Base-by-base conservation (phyloP, 768 basidiomycete genomes). In the Termitomyces sp. region DNA sequence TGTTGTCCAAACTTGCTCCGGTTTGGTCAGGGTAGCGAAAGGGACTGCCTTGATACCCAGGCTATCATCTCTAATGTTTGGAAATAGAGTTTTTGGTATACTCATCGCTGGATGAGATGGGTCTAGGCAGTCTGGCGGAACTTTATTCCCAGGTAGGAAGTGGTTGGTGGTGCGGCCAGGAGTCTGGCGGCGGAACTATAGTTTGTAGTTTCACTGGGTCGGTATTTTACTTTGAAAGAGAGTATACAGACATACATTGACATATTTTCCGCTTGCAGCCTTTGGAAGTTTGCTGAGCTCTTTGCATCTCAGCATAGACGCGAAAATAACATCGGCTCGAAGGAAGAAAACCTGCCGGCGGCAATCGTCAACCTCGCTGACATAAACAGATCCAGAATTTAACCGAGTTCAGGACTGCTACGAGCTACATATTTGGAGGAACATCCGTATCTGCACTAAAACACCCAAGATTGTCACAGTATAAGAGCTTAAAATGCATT, bases 141-240 rank as follows among this genome's bases (percentile, higher is more conserved):
- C 5, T 57, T 4, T 56, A 47, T 45, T 42, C 37, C 45, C 56
- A 55, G 45, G 37, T 46, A 60, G 36, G 36, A 70, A 54, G 32
- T 73, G 53, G 0, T 66, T 54, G 12, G 60, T 58, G 14, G 67
- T 56, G 17, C 73, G 70, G 9, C 81, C 82, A 0, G 79, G 80
- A 4, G 74, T 78, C 57, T 79, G 79, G 45, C 72, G 67, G 31
- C 72, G 74, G 66, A 77, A 80, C 81, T 82, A 52, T 36, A 17
- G 40, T 31, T 59, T 34, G 40, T 52, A 50, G n/a, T 3, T 50
- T 50, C 14, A 43, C n/a, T n/a, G 46, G 48, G 48, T 9, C 56
- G 17, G 4, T 10, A 8, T 53, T 29, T 31, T 15, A 17, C 20
- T 42, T n/a, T 46, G 46, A 40, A 14, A 38, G 29, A 37, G 49